Conservation (phyloP, 2,329 filamentous ascomycete genomes). For the Phoma sp. region DNA sequence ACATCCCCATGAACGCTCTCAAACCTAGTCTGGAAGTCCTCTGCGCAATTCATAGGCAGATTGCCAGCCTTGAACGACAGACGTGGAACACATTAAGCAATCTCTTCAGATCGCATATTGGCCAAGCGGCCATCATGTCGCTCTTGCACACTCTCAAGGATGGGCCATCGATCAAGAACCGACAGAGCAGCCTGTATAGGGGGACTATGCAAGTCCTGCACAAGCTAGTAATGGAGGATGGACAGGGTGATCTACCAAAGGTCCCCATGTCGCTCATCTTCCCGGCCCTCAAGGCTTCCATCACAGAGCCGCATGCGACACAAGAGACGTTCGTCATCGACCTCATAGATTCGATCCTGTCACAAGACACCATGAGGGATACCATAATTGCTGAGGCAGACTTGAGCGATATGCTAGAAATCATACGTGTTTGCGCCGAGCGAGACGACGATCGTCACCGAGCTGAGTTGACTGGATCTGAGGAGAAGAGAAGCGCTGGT, state of each 20-base stretch:
- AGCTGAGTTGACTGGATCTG: conserved; percentile 18
- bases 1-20: conserved; percentile 69
- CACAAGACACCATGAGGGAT: conserved; percentile 61
- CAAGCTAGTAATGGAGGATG: conserved; percentile 42
- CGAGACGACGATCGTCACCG: conserved; percentile 39
- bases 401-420: conserved; percentile 68
- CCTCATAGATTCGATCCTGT: conserved; percentile 51
- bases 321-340: conserved; percentile 60
- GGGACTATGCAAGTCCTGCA: conserved; percentile 43
- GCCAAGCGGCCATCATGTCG: conserved; percentile 71
- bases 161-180: conserved; percentile 32
- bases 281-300: conserved; percentile 43
- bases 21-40: conserved; percentile 73
- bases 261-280: conserved; percentile 46
- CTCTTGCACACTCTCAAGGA: conserved; percentile 64
- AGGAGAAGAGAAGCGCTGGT: conserved; percentile 49
- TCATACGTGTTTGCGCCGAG: conserved; percentile 62
- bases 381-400: conserved; percentile 71
- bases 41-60: conserved; percentile 74
- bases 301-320: conserved; percentile 34
- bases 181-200: conserved; percentile 36
- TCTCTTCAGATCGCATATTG: conserved; percentile 76
- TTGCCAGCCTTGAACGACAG: conserved; percentile 66
- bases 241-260: conserved; percentile 41
- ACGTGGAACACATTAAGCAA: conserved; percentile 76